phyloP scores from a whole-genome alignment of 495 filamentous ascomycete species.

The Cairneyella variabilis region DNA sequence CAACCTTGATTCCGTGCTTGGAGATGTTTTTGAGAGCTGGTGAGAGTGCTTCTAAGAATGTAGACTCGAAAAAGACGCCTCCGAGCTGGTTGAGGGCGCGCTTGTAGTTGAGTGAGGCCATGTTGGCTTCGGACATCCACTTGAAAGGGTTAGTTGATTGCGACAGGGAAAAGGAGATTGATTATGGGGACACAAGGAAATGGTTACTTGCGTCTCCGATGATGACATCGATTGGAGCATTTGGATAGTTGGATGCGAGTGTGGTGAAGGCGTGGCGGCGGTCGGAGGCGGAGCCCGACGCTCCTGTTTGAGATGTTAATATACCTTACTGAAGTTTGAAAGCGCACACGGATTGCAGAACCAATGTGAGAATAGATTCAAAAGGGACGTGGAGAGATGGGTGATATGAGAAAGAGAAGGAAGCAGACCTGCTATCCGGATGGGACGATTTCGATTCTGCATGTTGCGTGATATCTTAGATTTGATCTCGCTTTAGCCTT shows the following conservation, averaged over 20 bases:
- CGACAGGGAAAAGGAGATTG: conserved; percentile 40
- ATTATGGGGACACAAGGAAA: conserved; percentile 55
- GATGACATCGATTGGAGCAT: conserved; percentile 52
- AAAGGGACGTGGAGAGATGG: too few relatives aligned
- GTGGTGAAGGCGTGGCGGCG: conserved; percentile 51
- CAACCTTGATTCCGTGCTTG: conserved; percentile 49
- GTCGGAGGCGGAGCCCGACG: conserved; percentile 53
- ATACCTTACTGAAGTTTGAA: not conserved
- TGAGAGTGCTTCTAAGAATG: conserved; percentile 49
- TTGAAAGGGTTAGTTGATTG: conserved; percentile 31
- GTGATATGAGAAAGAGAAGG: not conserved
- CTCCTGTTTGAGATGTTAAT: conserved; percentile 23
- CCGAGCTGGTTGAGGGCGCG: not conserved
- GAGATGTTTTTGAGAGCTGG: conserved; percentile 50
- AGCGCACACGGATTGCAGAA: too few relatives aligned
- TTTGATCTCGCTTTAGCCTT: too few relatives aligned
- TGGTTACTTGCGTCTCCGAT: conserved; percentile 49
- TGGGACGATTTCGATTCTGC: conserved; percentile 7
- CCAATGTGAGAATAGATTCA: too few relatives aligned
- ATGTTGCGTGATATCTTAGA: too few relatives aligned
- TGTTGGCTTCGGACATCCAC: conserved; percentile 43
- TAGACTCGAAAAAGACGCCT: conserved; percentile 38
- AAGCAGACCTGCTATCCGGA: conserved; percentile 7
- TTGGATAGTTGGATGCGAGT: conserved; percentile 44
- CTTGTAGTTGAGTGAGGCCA: conserved; percentile 3